Percentiles rank a stretch among this genome's conserved stretches.
phyloP scores from a whole-genome alignment of 768 basidiomycete species.

The Lentinula aciculospora region DNA sequence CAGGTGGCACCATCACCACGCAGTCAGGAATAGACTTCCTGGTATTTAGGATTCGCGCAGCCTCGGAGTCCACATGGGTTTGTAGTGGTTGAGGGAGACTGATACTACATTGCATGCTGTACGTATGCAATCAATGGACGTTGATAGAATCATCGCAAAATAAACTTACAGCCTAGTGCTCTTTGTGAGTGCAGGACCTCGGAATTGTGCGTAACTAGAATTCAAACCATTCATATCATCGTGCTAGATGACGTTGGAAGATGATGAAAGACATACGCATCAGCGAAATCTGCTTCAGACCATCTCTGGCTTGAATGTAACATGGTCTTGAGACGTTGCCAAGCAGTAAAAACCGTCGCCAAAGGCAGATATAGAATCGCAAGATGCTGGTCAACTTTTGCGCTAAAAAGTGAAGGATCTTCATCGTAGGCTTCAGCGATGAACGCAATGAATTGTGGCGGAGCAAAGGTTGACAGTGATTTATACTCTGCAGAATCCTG shows the following conservation, averaged over 20 bases:
- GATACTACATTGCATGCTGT: conserved; percentile 43
- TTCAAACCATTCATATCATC: background rate
- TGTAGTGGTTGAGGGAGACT: conserved; percentile 39
- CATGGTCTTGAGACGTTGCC: conserved; percentile 39
- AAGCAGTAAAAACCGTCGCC: conserved; percentile 35
- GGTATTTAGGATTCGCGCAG: conserved; percentile 35
- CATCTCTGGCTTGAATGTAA: conserved; percentile 36
- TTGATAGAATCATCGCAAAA: conserved; percentile 1
- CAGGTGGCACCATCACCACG: conserved; percentile 38
- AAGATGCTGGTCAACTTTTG: conserved; percentile 11
- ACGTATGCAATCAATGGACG: background rate
- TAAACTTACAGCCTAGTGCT: conserved; percentile 36
- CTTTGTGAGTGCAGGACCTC: conserved; percentile 35
- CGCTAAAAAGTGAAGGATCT: conserved; percentile 34
- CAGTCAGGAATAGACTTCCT: conserved; percentile 46
- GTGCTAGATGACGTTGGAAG: background rate
- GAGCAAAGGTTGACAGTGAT: conserved; percentile 16
- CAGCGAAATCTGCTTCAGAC: conserved; percentile 50
- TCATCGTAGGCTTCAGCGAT: conserved; percentile 19
- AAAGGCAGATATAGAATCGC: conserved; percentile 30
- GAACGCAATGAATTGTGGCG: conserved; percentile 25
- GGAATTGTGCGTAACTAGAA: conserved; percentile 42
- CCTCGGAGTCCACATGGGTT: conserved; percentile 20
- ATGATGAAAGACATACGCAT: conserved; percentile 34
- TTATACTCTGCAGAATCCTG: conserved; percentile 21